Evolutionary conservation across 306 rosid species (phyloP), one percentile per base, ranked within the genome.

Genomic region (Dryas octopetala): DNA sequence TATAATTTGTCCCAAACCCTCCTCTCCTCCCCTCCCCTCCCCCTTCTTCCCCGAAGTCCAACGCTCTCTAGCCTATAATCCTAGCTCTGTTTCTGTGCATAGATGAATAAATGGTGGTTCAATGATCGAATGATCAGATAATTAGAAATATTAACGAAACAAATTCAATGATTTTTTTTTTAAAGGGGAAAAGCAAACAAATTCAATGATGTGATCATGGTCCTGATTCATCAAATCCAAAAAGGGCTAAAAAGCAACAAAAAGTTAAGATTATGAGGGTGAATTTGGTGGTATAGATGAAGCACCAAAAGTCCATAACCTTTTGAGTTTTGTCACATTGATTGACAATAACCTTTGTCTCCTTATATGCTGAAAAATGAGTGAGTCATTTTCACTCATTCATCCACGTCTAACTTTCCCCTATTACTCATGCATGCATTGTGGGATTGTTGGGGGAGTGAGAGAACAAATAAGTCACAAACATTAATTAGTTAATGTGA

Each of bases 311-410:
- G 89, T 67, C 23, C 38, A 3, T 26, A 6, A 49, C 28, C 84
- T 84, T 85, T 86, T 3, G 26, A 43, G 45, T 71, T 23, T 55
- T 80, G 79, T 83, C 83, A 80, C 79, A 47, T 7, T 71, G 15
- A 40, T 77, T 65, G 83, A 75, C 88, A 80, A 71, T 78, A 9
- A 74, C 81, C 78, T 77, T 74, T 82, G 85, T 82, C 74, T 71
- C 80, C 68, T 72, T 55, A 71, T 67, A 23, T 51, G 64, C 8
- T 70, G 75, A 44, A 70, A 47, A 12, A 57, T 57, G 44, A 57
- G 53, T 46, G 44, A 17, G 41, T 70, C 75, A 54, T 46, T 70
- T 66, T 53, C 40, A 5, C 74, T 32, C 1, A 9, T 47, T 15
- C 43, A 15, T 45, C 19, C 4, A 13, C 15, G 8, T 50, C 38